Evolutionary conservation across 345 rosid genomes (phyloP).

Genomic region (Moringa oleifera): DNA sequence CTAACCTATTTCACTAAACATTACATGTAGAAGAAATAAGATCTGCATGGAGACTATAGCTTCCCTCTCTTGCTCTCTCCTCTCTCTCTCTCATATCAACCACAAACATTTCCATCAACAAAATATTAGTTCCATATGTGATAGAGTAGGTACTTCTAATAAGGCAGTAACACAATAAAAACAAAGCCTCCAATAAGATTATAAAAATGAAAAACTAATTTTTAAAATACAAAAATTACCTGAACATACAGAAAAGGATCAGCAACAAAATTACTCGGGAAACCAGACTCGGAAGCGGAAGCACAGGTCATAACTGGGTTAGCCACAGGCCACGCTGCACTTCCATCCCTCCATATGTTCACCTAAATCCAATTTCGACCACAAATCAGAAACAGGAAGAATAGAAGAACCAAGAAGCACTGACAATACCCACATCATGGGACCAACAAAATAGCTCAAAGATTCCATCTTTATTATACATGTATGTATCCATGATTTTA

Average conservation of each 20-base stretch:
- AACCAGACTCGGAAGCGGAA: constrained; percentile 63
- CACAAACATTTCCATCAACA: too few species aligned
- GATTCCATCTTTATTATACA: neutral
- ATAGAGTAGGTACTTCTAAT: too few species aligned
- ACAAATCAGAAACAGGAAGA: constrained; percentile 6
- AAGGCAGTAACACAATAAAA: too few species aligned
- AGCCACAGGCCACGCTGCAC: constrained; percentile 91
- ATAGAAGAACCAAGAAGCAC: neutral
- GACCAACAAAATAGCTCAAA: neutral
- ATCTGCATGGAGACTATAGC: too few species aligned
- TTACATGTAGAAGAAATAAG: too few species aligned
- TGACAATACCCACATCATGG: neutral
- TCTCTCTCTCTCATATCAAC: too few species aligned
- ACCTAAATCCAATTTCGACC: constrained; percentile 35
- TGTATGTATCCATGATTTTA: neutral
- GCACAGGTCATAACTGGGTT: constrained; percentile 95
- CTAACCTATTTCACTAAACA: too few species aligned
- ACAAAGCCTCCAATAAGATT: too few species aligned
- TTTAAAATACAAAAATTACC: constrained; percentile 32
- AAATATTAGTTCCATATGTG: too few species aligned
- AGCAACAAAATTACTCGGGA: constrained; percentile 89
- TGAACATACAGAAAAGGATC: constrained; percentile 88
- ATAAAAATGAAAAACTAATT: neutral
- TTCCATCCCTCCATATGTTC: constrained; percentile 67
- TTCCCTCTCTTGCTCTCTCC: too few species aligned